These are phyloP conservation scores for Neoascochyta sp. DNA, from an alignment of 2,329 filamentous ascomycete species.

Conservation along the genomic window DNA sequence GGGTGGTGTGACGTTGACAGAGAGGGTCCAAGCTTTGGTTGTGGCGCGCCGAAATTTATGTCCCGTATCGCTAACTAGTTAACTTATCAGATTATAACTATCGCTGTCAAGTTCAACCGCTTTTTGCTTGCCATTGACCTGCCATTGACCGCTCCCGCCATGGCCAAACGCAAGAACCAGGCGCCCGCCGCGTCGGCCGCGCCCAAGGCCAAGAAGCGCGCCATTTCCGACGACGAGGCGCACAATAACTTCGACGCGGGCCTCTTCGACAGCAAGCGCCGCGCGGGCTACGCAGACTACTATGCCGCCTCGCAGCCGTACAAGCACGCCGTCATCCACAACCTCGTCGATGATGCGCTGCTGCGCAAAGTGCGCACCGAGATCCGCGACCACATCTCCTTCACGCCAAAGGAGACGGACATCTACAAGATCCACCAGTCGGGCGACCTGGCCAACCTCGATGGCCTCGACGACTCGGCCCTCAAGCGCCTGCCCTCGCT, in stretches of 20 bases:
- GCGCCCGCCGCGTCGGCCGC: constrained; percentile 25
- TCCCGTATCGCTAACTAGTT: no score
- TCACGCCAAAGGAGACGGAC: constrained; percentile 97
- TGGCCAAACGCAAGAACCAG: constrained; percentile 45
- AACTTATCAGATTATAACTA: no score
- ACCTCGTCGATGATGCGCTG: constrained; percentile 74
- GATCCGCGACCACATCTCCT: constrained; percentile 85
- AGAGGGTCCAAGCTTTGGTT: no score
- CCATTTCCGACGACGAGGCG: constrained; percentile 40
- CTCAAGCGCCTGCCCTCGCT: constrained; percentile 83
- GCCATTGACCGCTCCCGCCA: no score
- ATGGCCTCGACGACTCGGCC: constrained; percentile 83
- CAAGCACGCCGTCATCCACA: constrained; percentile 85
- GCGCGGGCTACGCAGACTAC: constrained; percentile 32
- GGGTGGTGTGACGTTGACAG: no score
- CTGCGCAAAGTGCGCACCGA: constrained; percentile 84
- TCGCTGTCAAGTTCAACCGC: no score
- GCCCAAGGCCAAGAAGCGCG: constrained; percentile 43
- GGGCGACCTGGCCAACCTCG: constrained; percentile 92
- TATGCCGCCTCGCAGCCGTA: constrained; percentile 55
- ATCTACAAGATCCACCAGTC: constrained; percentile 99
- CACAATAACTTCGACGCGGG: constrained; percentile 39
- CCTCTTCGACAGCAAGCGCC: constrained; percentile 37
- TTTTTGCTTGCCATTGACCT: no score
- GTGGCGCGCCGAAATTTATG: no score